A percentile compares a stretch with the other conserved stretches of the same genome.
phyloP scores from a whole-genome alignment of 2,329 filamentous ascomycete species.

The Nigrospora osmanthi region DNA sequence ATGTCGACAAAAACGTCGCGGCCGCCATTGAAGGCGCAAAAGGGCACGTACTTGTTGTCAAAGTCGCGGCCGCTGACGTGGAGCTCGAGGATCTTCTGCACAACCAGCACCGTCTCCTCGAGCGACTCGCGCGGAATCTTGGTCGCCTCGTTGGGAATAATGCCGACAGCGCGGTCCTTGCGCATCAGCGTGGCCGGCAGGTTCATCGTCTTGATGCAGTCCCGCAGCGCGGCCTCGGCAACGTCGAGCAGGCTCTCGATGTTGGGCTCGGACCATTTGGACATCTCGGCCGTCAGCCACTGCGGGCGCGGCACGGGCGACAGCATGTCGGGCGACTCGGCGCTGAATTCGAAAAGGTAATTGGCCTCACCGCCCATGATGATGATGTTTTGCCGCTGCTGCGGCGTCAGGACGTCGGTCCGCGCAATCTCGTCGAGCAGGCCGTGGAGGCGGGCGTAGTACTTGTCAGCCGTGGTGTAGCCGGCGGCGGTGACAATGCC shows the following conservation, averaged over 20 bases:
- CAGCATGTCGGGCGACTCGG: slow-evolving; percentile 57
- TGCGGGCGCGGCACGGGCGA: slow-evolving; percentile 54
- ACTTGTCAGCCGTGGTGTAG: slow-evolving; percentile 79
- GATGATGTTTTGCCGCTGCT: slow-evolving; percentile 71
- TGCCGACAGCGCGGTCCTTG: slow-evolving; percentile 81
- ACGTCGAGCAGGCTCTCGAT: slow-evolving; percentile 79
- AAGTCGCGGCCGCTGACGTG: slow-evolving; percentile 46
- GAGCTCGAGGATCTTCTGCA: slow-evolving; percentile 86
- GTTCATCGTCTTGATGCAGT: slow-evolving; percentile 72
- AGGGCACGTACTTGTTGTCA: slow-evolving; percentile 52
- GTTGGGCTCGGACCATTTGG: slow-evolving; percentile 65
- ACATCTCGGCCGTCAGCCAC: slow-evolving; percentile 77
- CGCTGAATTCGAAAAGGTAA: slow-evolving; percentile 79
- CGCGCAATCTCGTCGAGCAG: slow-evolving; percentile 70
- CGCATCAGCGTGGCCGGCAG: slow-evolving; percentile 75
- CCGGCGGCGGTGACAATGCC: slow-evolving; percentile 96
- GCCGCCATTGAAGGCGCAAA: slow-evolving; percentile 97
- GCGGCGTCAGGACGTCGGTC: slow-evolving; percentile 48
- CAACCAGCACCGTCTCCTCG: slow-evolving; percentile 91
- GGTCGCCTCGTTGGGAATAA: slow-evolving; percentile 56
- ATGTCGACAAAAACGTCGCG: slow-evolving; percentile 98
- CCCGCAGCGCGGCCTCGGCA: slow-evolving; percentile 74
- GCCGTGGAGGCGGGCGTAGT: slow-evolving; percentile 81
- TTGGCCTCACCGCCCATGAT: slow-evolving; percentile 96
- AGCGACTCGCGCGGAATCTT: slow-evolving; percentile 81